Base-by-base conservation (phyloP, 208 protist genomes). In the Trypanosoma scelopori region DNA sequence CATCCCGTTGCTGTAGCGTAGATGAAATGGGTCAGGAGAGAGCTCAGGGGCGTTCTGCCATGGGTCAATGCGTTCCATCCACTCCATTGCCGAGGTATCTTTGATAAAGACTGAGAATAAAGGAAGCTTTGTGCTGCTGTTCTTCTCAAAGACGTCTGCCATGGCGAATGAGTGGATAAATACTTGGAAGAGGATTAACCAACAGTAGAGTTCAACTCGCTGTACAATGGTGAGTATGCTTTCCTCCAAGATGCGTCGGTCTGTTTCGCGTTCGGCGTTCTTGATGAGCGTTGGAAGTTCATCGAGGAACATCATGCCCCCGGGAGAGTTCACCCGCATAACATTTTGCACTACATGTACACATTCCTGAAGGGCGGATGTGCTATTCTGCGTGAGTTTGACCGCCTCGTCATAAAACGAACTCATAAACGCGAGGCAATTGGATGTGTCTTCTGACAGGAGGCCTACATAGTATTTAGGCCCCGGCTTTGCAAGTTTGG, bases 1-100 rank as follows among this genome's bases (percentile, higher is more conserved):
- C 45, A 93, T 72, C 12, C 77, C 79, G 55, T 95, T 92, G 9
- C 79, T 87, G 69, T 93, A 95, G 28, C 83, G 82, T 11, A 81
- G 46, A 43, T 93, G 87, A n/a, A 62, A 57, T 1, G 62, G 52
- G 53, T 95, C 90, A 16, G 90, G 86, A 37, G 72, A 84, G 5
- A 55, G 27, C 9, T 65, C 47, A 12, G 71, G 67, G 0, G 27
- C 7, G 0, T 51, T 23, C 35, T 53, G 25, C 90, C 90, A 95
- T 46, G 90, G 90, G 49, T 95, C 85, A 63, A 93, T 82, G 6
- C 55, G 28, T 20, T 86, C 64, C 0, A 93, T 79, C 82, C 82
- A 92, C 20, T 32, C 45, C 25, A 70, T 39, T 2, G 77, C 64
- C 9, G 56, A 57, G 1, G 43, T 18, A 22, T 80, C 65, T 18